Evolutionary conservation across 2,329 filamentous ascomycete genomes (phyloP).

Genomic region (Juglanconis juglandina): DNA sequence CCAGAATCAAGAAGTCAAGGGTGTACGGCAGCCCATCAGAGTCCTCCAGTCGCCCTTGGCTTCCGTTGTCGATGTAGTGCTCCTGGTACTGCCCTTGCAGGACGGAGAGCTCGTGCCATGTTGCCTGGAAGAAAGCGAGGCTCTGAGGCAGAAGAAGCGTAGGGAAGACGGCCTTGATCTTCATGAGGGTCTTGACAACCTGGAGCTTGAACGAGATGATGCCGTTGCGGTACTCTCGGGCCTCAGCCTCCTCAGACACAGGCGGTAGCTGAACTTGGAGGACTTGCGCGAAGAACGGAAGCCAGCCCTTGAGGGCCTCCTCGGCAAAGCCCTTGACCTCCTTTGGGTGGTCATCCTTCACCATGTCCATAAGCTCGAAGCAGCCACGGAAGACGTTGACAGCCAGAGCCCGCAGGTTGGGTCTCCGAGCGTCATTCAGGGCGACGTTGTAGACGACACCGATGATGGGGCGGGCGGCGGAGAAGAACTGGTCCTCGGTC

Average conservation of each 20-base stretch:
- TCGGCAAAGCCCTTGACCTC: slow-evolving; percentile 88
- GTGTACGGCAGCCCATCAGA: slow-evolving; percentile 90
- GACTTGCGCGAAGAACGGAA: slow-evolving; percentile 79
- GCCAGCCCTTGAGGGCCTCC: slow-evolving; percentile 78
- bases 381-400: slow-evolving; percentile 87
- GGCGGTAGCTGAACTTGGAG: slow-evolving; percentile 75
- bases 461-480: slow-evolving; percentile 80
- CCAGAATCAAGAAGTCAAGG: slow-evolving; percentile 85
- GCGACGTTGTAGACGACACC: slow-evolving; percentile 80
- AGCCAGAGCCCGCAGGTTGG: slow-evolving; percentile 75
- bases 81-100: slow-evolving; percentile 71
- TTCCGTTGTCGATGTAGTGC: slow-evolving; percentile 81
- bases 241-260: slow-evolving; percentile 48
- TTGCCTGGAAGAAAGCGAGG: slow-evolving; percentile 75
- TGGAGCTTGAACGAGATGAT: slow-evolving; percentile 85
- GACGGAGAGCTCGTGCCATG: slow-evolving; percentile 81
- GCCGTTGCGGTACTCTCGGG: slow-evolving; percentile 72
- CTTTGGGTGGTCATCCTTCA: slow-evolving; percentile 85
- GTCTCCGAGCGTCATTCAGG: slow-evolving; percentile 68
- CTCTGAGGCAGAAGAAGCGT: slow-evolving; percentile 79
- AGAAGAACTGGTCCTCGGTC: slow-evolving; percentile 93
- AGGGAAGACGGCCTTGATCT: slow-evolving; percentile 80
- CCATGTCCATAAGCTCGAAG: slow-evolving; percentile 94
- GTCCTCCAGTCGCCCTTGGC: slow-evolving; percentile 85
- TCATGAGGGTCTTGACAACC: slow-evolving; percentile 89